Base-by-base conservation (phyloP, 306 rosid species). In the Vigna unguiculata region DNA sequence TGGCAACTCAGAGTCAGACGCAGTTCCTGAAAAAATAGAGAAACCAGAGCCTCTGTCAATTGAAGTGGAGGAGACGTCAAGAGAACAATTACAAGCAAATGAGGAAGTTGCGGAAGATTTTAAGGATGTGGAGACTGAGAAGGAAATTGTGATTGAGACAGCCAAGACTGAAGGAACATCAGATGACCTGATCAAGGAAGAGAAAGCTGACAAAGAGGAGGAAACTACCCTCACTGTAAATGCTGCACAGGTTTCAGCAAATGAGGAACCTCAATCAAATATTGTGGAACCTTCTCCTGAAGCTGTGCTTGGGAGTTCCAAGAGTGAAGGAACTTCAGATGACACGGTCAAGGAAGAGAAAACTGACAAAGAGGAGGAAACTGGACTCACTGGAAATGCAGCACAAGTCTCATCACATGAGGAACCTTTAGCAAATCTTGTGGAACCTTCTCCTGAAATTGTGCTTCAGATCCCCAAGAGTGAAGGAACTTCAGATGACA, bases 261-360 rank as follows among this genome's bases (percentile, higher is more conserved):
- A 66, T 46, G 82, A 28, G 76, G 83, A 82, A 80, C 69, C 75
- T 38, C 72, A 64, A 60, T 66, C 28, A 82, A 47, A 80, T 63
- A 52, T 9, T 20, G 83, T 19, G 71, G 80, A 86, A 79, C 45
- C 82, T 76, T 77, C 82, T 79, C 74, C 79, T n/a, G 81, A 52
- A 19, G 58, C 57, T 76, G 48, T 53, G 59, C 14, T 20, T 70
- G 81, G 66, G 41, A 75, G 65, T 7, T 47, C n/a, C 3, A 76
- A 71, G 45, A 57, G 41, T 52, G 84, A 83, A 70, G 90, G 32
- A 67, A 45, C 75, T 68, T 66, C 19, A 1, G 71, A 75, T 46
- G 86, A 59, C 38, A 59, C 60, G 24, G 51, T 41, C 57, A 81
- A 82, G 73, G 71, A 71, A 32, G 70, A 14, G 69, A 65, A 82